Evolutionary conservation across 176 grass and related monocot species (phyloP), one percentile per base, ranked within the genome.

Genomic region (Lolium rigidum): DNA sequence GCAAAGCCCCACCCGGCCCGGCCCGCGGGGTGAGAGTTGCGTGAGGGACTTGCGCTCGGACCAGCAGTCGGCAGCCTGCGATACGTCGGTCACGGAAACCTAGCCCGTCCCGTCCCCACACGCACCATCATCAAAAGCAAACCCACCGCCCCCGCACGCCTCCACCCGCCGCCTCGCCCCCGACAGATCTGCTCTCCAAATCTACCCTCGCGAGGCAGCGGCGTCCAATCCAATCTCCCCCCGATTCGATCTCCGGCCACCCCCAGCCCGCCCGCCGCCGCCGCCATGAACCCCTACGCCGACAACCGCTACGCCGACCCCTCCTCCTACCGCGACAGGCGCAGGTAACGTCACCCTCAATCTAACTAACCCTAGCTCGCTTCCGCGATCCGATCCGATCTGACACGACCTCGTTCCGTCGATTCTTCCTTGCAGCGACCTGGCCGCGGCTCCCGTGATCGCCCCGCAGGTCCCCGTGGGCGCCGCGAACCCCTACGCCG

Each of bases 281-380:
- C 21, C 60, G 82, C 62, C 76, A 99, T 99, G 97, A 95, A 94
- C 24, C 88, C 97, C 56, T 87, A 84, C 85, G 74, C 74, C 49
- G 97, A 99, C 39, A 80, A 76, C 37, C 89, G 97, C 78, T 96
- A 91, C 82, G 92, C 82, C 43, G 97, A 99, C 91, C 97, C 92
- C 6, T 90, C 89, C 46, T 99, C 97, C 78, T 99, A 99, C 90
- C 91, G 89, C 8, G 94, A 96, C 79, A 92, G 97, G 77, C 92
- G 92, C 59, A 99, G 94, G 97, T 99, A 84, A 84, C 10, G 66
- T 5, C 58, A 59, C 75, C 63, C 55, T 86, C 26, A 62, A 49
- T 44, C 51, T 72, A n/a, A n/a, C n/a, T n/a, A 83, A 60, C 79
- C 76, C 58, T 44, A 71, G 9, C 46, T 13, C 43, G 24, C 25